Conservation (phyloP, 306 rosid species). For the Calophaca sinica region DNA sequence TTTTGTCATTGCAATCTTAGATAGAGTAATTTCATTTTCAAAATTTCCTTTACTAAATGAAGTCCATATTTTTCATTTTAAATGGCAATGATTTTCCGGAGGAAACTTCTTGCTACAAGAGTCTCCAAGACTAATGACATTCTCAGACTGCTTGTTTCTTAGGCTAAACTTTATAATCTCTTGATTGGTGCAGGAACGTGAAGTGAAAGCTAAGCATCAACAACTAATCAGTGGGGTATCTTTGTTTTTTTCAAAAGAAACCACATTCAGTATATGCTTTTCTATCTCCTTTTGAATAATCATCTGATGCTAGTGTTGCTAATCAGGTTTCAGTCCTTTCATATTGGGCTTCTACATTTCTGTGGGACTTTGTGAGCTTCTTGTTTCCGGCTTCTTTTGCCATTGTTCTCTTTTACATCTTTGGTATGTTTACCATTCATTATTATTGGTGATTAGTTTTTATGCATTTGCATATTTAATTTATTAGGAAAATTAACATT, state of each 20-base stretch:
- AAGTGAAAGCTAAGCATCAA: constrained; percentile 96
- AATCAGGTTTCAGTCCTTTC: constrained; percentile 84
- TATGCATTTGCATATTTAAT: constrained; percentile 12
- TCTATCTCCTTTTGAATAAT: constrained; percentile 19
- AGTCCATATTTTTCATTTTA: constrained; percentile 13
- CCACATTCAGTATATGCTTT: constrained; percentile 4
- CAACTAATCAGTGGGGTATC: constrained; percentile 96
- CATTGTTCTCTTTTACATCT: constrained; percentile 75
- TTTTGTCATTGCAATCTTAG: constrained; percentile 14
- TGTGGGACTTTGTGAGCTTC: constrained; percentile 97
- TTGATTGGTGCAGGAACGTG: constrained; percentile 86
- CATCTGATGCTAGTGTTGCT: constrained; percentile 44
- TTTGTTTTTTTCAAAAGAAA: constrained; percentile 36
- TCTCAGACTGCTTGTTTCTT: constrained; percentile 35
- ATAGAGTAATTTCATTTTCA: constrained; percentile 33
- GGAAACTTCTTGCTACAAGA: constrained; percentile 30
- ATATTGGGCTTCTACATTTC: constrained; percentile 86
- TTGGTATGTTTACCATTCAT: constrained; percentile 64
- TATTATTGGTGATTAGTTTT: constrained; percentile 10
- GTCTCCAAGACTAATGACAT: constrained; percentile 27
- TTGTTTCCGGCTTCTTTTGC: constrained; percentile 85
- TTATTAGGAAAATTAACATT: constrained; percentile 6
- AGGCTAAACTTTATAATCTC: constrained; percentile 34
- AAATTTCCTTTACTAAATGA: neutral
- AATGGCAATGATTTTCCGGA: constrained; percentile 23